Percentiles rank a stretch among this genome's conserved stretches.
These are phyloP conservation scores for Phialophora macrospora DNA, from an alignment of 2,329 filamentous ascomycete species.

Conservation along the genomic window DNA sequence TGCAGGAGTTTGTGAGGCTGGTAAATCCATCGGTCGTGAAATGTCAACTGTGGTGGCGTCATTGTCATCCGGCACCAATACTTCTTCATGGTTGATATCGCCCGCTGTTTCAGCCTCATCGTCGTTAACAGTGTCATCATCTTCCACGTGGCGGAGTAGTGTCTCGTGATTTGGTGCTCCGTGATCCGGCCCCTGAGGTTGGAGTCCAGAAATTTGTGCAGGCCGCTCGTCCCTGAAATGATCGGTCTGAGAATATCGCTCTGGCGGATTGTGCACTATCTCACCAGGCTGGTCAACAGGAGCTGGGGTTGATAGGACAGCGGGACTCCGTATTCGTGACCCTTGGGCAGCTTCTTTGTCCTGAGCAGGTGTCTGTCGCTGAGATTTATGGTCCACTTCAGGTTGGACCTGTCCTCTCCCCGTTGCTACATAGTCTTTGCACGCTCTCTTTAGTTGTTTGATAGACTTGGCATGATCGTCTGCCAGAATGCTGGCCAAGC, in stretches of 20 bases:
- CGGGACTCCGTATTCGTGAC: neutral
- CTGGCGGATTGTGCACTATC: neutral
- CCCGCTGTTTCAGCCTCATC: neutral
- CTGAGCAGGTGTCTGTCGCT: neutral
- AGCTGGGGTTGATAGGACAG: neutral
- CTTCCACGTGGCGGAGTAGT: neutral
- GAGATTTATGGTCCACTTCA: neutral
- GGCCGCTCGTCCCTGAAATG: neutral
- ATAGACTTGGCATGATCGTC: conserved; percentile 13
- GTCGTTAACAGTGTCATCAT: neutral
- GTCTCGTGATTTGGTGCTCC: neutral
- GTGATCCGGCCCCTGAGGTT: neutral
- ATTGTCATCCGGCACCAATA: neutral
- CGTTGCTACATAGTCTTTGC: neutral
- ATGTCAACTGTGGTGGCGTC: neutral
- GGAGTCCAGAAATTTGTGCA: neutral
- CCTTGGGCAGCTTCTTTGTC: neutral
- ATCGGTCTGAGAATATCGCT: neutral
- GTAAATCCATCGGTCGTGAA: neutral
- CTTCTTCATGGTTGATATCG: conserved; percentile 11
- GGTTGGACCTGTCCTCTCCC: neutral
- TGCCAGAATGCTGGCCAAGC: conserved; percentile 4
- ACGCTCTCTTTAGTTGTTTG: conserved; percentile 4
- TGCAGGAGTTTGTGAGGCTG: neutral
- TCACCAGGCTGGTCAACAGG: too few species aligned